phyloP scores from a whole-genome alignment of 305 asterid species.

The Fraxinus xanthoxyloides region DNA sequence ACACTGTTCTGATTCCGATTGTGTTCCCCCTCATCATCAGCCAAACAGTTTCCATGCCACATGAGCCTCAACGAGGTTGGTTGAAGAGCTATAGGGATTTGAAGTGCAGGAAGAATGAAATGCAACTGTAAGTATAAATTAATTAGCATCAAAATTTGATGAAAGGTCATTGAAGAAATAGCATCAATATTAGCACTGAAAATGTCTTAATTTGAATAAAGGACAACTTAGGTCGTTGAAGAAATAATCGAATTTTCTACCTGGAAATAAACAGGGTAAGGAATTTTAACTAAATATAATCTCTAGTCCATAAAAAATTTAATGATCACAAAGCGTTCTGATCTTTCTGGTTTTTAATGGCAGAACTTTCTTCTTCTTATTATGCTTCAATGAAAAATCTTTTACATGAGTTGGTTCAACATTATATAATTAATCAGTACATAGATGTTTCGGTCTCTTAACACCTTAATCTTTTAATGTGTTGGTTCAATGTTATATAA shows the following conservation, averaged over 20 bases:
- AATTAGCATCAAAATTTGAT: background rate
- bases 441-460: background rate
- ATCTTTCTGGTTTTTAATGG: background rate
- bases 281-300: background rate
- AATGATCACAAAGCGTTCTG: background rate
- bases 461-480: background rate
- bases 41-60: constrained; percentile 60
- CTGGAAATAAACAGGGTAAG: background rate
- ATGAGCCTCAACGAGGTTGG: constrained; percentile 61
- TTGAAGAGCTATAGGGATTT: constrained; percentile 41
- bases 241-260: background rate
- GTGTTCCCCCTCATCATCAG: constrained; percentile 74
- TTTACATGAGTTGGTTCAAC: background rate
- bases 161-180: background rate
- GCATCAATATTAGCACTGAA: background rate
- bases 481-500: too few relatives aligned
- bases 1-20: constrained; percentile 68
- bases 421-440: too few relatives aligned
- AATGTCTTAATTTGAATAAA: background rate
- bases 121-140: constrained; percentile 56
- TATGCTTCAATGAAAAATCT: background rate
- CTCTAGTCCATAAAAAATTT: background rate
- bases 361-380: background rate
- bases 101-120: constrained; percentile 50
- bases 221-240: background rate